Evolutionary conservation across 257 asterid genomes (phyloP), one percentile per base, ranked within the genome.

Genomic region (Galeopsis tetrahit): DNA sequence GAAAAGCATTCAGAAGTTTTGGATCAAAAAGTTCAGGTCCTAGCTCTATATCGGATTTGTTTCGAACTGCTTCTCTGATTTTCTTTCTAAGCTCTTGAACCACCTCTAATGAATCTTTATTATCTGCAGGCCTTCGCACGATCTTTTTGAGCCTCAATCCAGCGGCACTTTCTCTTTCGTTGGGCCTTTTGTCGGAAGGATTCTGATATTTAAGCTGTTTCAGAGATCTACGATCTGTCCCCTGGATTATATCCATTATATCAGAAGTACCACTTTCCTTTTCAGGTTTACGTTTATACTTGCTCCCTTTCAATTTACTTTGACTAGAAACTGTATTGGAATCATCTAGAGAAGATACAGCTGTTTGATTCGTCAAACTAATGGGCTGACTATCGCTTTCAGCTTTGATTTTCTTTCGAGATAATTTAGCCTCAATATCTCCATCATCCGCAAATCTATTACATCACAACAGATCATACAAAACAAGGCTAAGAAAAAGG

Each of bases 71-170:
- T 71, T 87, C 98, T 78, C 89, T 90, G 76, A 95, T 90, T 82
- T 92, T 87, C 71, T 85, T 82, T 70, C 98, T 81, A 57, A 95
- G 90, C 71, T 88, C 95, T 78, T 92, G 90, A 80, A 93, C 96
- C 49, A 81, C 80, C 57, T 66, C 72, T 39, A 83, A 72, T 67
- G 97, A 86, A 77, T 94, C 97, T 76, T 81, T 84, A 77, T 79
- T 90, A 72, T 85, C 87, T 59, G 78, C 87, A 66, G 86, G 65
- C 82, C 96, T 84, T 76, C 96, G 85, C 98, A 95, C 82, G 73
- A 95, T 92, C 88, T 95, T 95, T 81, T 95, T 95, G 33, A 95
- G 89, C 88, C 99, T 87, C 80, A 95, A 80, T 53, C 95, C 87
- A 44, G 88, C 80, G 3, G 89, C 79, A 73, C 66, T 82, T 69